Conservation (phyloP, 495 filamentous ascomycete genomes). For the Ramalina intermedia region DNA sequence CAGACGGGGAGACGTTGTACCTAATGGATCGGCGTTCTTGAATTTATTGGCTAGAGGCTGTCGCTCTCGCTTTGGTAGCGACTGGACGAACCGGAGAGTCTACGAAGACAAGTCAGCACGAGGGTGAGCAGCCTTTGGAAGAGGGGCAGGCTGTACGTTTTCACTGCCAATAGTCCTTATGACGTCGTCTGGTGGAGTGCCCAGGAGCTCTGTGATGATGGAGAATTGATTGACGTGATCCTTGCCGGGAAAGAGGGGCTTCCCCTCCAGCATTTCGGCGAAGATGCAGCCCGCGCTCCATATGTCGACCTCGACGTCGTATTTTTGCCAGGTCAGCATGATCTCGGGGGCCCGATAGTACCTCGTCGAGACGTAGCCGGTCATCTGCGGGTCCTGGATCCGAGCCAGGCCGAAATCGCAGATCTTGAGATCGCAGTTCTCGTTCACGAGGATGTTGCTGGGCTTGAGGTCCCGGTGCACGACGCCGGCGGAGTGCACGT, state of each 20-base stretch:
- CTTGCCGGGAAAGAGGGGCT: constrained; percentile 96
- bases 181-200: constrained; percentile 97
- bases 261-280: constrained; percentile 97
- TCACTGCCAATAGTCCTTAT: constrained; percentile 97
- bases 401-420: constrained; percentile 96
- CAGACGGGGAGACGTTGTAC: constrained; percentile 33
- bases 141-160: constrained; percentile 47
- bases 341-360: constrained; percentile 98
- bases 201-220: constrained; percentile 94
- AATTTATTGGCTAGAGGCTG: constrained; percentile 86
- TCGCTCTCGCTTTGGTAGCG: constrained; percentile 86
- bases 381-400: constrained; percentile 99
- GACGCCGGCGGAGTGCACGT: constrained; percentile 95
- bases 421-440: constrained; percentile 98
- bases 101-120: constrained; percentile 23
- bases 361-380: constrained; percentile 93
- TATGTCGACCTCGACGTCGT: constrained; percentile 97
- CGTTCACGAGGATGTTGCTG: constrained; percentile 97
- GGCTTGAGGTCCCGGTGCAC: constrained; percentile 96
- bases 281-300: constrained; percentile 99
- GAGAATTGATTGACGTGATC: constrained; percentile 99
- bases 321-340: constrained; percentile 99
- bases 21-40: constrained; percentile 84
- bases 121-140: background rate
- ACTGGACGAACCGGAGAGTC: constrained; percentile 96